Conservation (phyloP, 768 basidiomycete genomes). For the Serendipita vermifera region DNA sequence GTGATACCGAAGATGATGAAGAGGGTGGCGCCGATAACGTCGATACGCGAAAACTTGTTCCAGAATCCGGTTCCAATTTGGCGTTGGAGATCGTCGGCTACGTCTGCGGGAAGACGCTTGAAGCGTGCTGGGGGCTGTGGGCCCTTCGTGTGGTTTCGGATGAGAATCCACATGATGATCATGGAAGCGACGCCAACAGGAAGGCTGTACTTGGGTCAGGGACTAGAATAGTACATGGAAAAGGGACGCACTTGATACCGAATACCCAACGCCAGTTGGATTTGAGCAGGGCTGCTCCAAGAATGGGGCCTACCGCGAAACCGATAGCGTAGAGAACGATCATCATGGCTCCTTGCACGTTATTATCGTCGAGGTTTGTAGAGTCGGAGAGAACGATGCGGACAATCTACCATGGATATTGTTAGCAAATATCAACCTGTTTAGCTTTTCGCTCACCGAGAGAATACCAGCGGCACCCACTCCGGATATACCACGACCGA, state of each 20-base stretch:
- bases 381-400: conserved; percentile 36
- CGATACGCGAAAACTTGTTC: conserved; percentile 27
- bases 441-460: conserved; percentile 17
- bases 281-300: conserved; percentile 31
- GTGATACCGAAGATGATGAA: conserved; percentile 35
- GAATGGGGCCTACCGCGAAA: conserved; percentile 32
- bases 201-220: conserved; percentile 22
- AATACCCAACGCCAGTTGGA: conserved; percentile 42
- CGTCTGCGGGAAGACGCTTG: not conserved
- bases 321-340: conserved; percentile 34
- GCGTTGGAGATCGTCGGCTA: not conserved
- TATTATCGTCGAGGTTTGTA: conserved; percentile 30
- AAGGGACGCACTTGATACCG: conserved; percentile 35
- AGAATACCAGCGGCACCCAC: conserved; percentile 17
- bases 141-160: conserved; percentile 25
- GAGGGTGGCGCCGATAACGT: conserved; percentile 36
- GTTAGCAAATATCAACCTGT: no score
- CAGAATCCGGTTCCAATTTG: conserved; percentile 1
- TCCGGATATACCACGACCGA: conserved; percentile 28
- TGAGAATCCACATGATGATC: conserved; percentile 30
- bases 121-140: conserved; percentile 13
- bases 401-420: conserved; percentile 26
- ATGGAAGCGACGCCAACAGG: conserved; percentile 28
- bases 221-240: not conserved
- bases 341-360: conserved; percentile 29